Percentiles rank a stretch among this genome's conserved stretches.
Evolutionary conservation across 257 asterid species (phyloP).

Genomic region (Nicotiana tomentosiformis): DNA sequence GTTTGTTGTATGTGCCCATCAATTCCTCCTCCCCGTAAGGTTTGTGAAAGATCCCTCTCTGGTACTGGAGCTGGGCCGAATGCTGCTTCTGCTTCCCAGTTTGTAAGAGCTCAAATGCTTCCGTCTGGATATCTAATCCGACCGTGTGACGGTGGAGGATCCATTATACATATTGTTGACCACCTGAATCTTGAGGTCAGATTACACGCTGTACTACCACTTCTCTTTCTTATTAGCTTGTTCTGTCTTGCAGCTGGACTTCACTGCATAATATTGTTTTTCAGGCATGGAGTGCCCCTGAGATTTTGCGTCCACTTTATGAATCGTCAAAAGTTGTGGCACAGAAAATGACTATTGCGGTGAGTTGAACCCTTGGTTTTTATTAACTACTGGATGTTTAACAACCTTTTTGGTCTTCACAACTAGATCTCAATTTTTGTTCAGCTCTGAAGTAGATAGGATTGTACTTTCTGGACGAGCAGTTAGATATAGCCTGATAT

Average conservation of each 20-base stretch:
- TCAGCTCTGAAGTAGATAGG: background rate
- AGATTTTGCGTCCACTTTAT: slow-evolving; percentile 90
- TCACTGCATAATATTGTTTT: background rate
- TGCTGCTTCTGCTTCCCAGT: slow-evolving; percentile 70
- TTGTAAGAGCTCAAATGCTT: slow-evolving; percentile 85
- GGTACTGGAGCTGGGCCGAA: slow-evolving; percentile 89
- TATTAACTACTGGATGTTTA: background rate
- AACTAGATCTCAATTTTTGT: background rate
- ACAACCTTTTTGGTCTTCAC: background rate
- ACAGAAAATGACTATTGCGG: slow-evolving; percentile 85
- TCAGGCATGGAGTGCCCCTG: slow-evolving; percentile 98
- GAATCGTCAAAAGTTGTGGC: slow-evolving; percentile 88
- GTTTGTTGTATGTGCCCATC: background rate
- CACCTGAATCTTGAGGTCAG: slow-evolving; percentile 81
- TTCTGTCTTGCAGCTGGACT: background rate
- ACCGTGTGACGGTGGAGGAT: slow-evolving; percentile 97
- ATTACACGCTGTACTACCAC: background rate
- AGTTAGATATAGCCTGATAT: background rate
- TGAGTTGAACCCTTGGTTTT: slow-evolving; percentile 25
- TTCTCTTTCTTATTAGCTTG: background rate
- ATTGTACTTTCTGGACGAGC: background rate
- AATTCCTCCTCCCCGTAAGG: slow-evolving; percentile 29
- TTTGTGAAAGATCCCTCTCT: slow-evolving; percentile 90
- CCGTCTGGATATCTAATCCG: slow-evolving; percentile 89
- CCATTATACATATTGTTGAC: slow-evolving; percentile 92